phyloP scores from a whole-genome alignment of 2,329 filamentous ascomycete genomes.

The Arthroderma uncinatum region DNA sequence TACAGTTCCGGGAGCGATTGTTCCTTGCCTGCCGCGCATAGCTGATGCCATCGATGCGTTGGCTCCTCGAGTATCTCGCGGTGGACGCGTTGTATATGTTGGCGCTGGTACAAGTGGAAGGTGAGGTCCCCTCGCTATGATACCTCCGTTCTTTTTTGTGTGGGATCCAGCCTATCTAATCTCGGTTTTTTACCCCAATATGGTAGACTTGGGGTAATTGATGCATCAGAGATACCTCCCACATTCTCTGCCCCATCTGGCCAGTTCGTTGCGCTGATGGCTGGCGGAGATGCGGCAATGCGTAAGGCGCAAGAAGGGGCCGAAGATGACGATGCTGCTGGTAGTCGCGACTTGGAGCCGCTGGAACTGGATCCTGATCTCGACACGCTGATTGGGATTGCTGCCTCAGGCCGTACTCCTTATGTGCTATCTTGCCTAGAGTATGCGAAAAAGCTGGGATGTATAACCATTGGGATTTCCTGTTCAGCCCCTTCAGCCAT shows the following conservation, averaged over 20 bases:
- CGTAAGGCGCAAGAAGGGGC: constrained; percentile 34
- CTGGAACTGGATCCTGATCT: constrained; percentile 22
- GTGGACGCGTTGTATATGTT: constrained; percentile 31
- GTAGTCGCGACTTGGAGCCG: constrained; percentile 22
- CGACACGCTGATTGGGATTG: constrained; percentile 35
- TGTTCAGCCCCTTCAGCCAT: constrained; percentile 31
- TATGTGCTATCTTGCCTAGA: constrained; percentile 32
- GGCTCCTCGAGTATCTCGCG: constrained; percentile 22
- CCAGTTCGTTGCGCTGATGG: constrained; percentile 35
- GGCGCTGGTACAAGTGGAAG: constrained; percentile 38
- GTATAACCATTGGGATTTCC: constrained; percentile 30
- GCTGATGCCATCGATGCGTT: constrained; percentile 27
- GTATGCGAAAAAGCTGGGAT: constrained; percentile 28
- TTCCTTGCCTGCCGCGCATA: constrained; percentile 24
- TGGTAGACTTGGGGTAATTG: constrained; percentile 30
- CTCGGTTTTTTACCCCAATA: neutral
- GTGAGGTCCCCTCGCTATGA: constrained; percentile 18
- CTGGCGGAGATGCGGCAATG: constrained; percentile 34
- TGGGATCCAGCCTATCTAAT: neutral
- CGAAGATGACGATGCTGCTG: constrained; percentile 29
- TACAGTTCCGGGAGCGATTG: constrained; percentile 24
- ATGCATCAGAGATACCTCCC: constrained; percentile 35
- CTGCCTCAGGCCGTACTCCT: constrained; percentile 35
- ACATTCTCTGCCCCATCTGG: constrained; percentile 31
- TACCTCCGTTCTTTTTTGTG: neutral